These are phyloP conservation scores for Boletus tylopilopsis DNA, from an alignment of 768 basidiomycete species.

Conservation along the genomic window DNA sequence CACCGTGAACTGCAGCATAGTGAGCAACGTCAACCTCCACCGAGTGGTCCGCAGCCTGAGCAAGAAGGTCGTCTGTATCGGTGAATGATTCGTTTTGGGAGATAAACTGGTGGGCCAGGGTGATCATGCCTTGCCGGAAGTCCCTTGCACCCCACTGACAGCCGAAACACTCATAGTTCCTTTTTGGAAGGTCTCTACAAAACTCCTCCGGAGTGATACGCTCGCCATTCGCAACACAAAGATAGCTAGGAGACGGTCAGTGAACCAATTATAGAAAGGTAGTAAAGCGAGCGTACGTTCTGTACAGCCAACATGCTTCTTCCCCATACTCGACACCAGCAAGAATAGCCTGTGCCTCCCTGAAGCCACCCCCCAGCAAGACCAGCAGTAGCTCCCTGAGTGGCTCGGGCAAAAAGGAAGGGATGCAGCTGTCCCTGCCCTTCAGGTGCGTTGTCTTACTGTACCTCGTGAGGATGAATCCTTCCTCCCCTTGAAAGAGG, in stretches of 20 bases:
- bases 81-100: neutral
- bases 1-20: neutral
- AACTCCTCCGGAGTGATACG: neutral
- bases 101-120: neutral
- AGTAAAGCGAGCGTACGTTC: neutral
- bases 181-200: neutral
- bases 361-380: slow-evolving; percentile 1
- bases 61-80: neutral
- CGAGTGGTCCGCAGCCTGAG: neutral
- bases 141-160: neutral
- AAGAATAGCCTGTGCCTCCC: slow-evolving; percentile 1
- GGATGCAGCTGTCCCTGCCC: slow-evolving; percentile 4
- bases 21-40: neutral
- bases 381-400: neutral
- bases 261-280: neutral
- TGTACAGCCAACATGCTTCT: neutral
- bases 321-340: neutral
- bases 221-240: neutral
- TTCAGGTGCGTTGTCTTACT: slow-evolving; percentile 7
- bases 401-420: neutral
- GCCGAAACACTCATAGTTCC: neutral
- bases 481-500: slow-evolving; percentile 5
- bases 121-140: slow-evolving; percentile 2
- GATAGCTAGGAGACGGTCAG: neutral
- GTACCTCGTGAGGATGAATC: slow-evolving; percentile 2